Conservation (phyloP, 2,329 filamentous ascomycete genomes). For the Penicillium crustosum region DNA sequence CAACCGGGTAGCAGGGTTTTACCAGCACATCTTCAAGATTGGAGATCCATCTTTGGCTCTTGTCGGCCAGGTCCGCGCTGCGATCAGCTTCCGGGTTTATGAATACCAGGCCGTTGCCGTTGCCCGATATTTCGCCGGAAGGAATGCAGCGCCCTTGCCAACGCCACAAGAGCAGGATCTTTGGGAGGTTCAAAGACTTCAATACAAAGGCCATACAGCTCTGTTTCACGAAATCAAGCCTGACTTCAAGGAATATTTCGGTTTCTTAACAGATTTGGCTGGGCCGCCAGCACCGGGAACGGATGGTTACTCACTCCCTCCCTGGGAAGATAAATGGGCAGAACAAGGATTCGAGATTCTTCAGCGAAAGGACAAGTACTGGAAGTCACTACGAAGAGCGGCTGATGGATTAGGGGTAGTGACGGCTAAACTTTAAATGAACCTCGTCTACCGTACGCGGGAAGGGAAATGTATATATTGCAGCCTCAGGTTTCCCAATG, state of each 20-base stretch:
- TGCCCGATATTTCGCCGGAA: slow-evolving; percentile 30
- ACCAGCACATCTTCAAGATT: slow-evolving; percentile 34
- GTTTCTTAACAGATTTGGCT: slow-evolving; percentile 40
- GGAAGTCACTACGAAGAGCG: slow-evolving; percentile 13
- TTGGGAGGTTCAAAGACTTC: slow-evolving; percentile 29
- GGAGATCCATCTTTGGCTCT: slow-evolving; percentile 31
- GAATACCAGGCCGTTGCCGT: slow-evolving; percentile 35
- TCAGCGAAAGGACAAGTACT: slow-evolving; percentile 22
- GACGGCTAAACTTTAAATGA: slow-evolving; percentile 2
- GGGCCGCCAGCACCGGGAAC: slow-evolving; percentile 41
- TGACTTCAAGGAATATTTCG: slow-evolving; percentile 44
- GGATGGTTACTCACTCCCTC: slow-evolving; percentile 37
- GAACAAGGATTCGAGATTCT: slow-evolving; percentile 24
- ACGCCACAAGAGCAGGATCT: slow-evolving; percentile 21
- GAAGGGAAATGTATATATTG: not conserved
- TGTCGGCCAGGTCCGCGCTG: slow-evolving; percentile 30
- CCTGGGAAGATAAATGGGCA: slow-evolving; percentile 40
- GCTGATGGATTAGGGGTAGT: not conserved
- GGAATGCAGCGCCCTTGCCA: slow-evolving; percentile 23
- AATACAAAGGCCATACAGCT: slow-evolving; percentile 21
- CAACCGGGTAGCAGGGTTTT: slow-evolving; percentile 29
- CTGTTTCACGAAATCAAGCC: slow-evolving; percentile 28
- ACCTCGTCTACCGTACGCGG: no score
- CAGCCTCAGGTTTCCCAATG: not conserved
- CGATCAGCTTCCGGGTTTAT: slow-evolving; percentile 32